These are phyloP conservation scores for Periconia sp. DNA, from an alignment of 2,329 filamentous ascomycete species.

Conservation along the genomic window DNA sequence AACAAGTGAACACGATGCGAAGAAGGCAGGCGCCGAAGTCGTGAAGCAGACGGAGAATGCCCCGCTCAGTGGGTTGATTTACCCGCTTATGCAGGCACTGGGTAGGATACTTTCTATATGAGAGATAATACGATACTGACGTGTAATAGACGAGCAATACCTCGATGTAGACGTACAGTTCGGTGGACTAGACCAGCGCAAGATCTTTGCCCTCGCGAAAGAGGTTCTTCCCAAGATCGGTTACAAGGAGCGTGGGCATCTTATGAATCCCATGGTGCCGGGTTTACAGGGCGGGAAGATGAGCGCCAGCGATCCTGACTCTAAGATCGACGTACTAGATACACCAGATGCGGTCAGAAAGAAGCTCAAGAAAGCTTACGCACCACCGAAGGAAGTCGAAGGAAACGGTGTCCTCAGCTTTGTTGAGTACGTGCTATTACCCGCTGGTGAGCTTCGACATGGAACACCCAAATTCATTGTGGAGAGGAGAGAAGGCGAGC, in stretches of 20 bases:
- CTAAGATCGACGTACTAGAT: conserved; percentile 95
- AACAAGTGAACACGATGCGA: conserved; percentile 79
- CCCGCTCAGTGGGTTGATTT: conserved; percentile 75
- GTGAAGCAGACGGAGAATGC: conserved; percentile 89
- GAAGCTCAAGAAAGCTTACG: conserved; percentile 75
- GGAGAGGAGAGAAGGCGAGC: conserved; percentile 70
- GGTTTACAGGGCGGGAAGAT: conserved; percentile 86
- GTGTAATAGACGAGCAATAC: conserved; percentile 71
- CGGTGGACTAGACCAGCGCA: conserved; percentile 78
- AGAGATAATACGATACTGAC: background rate
- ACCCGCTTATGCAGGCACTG: conserved; percentile 86
- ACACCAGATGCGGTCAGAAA: conserved; percentile 73
- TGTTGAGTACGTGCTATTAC: conserved; percentile 85
- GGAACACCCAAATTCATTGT: conserved; percentile 70
- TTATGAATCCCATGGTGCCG: conserved; percentile 89
- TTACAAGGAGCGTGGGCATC: conserved; percentile 74
- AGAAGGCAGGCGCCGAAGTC: conserved; percentile 89
- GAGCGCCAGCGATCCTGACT: conserved; percentile 71
- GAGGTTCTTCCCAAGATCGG: conserved; percentile 86
- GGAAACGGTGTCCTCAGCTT: conserved; percentile 88
- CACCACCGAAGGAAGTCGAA: conserved; percentile 75
- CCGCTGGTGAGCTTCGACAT: conserved; percentile 68
- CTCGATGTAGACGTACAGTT: conserved; percentile 88
- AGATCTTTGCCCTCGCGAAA: conserved; percentile 84
- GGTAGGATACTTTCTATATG: background rate